Base-by-base conservation (phyloP, 331 rosid genomes). In the Pyrus hybrid region DNA sequence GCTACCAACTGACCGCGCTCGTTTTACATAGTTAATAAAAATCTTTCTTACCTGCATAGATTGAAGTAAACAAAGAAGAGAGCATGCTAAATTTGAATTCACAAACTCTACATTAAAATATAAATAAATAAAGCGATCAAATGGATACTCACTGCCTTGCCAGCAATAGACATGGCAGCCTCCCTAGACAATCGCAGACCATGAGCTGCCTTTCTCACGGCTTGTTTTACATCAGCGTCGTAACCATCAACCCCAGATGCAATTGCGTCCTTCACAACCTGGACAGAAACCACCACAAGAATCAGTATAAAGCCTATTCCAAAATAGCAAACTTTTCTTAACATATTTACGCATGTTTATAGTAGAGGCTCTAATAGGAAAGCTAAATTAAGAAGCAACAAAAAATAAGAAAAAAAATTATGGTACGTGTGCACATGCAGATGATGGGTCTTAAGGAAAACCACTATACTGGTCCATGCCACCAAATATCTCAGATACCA, bases 201-300 rank as follows among this genome's bases (percentile, higher is more conserved):
- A 75, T 92, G 98, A 63, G 98, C 98, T 61, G 98, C 94, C 87
- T 91, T 95, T 83, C 90, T 87, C 74, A 95, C 98, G 33, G 96
- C 67, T 80, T 88, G 79, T 87, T 86, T 88, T 68, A 81, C 70
- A 23, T 89, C 99, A 21, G 88, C 90, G 66, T 95, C 98, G 17
- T 90, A 95, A 62, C 99, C 99, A 83, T 92, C 97, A 74, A 92
- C 91, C 64, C 98, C 99, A 63, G 93, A 81, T 63, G 88, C 90
- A 84, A 95, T 88, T 73, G 99, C 99, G 17, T 92, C 91, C 81
- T 63, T 92, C 78, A 95, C 99, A 76, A 85, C 86, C 99, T 95
- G 88, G 3, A 69, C 74, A 77, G 66, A 75, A 18, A 68, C 32
- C n/a, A 51, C 29, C 28, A 49, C 49, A 73, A 35, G 66, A 60